Evolutionary conservation across 2,329 filamentous ascomycete genomes (phyloP).

Genomic region (Cadophora sp.): DNA sequence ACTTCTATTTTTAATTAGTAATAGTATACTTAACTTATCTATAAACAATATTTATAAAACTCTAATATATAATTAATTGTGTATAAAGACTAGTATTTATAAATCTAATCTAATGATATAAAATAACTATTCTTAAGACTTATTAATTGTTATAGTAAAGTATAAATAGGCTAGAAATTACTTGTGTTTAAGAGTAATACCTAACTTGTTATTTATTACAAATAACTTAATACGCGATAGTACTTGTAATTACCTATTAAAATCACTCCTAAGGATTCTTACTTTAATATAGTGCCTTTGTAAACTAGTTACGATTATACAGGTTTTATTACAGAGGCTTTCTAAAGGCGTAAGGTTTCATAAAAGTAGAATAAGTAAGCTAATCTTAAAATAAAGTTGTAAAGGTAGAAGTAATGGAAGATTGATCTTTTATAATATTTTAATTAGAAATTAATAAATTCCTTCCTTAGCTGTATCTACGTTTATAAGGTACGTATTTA

Average conservation of each 20-base stretch:
- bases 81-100: too few relatives aligned
- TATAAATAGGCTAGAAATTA: neutral
- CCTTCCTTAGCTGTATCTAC: neutral
- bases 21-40: neutral
- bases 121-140: too few relatives aligned
- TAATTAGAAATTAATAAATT: neutral
- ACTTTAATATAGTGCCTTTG: too few relatives aligned
- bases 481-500: neutral
- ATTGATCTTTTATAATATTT: neutral
- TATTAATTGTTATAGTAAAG: neutral
- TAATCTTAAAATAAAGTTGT: neutral
- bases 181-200: neutral
- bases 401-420: neutral
- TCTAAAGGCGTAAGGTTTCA: neutral
- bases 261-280: neutral
- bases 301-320: neutral
- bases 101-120: too few relatives aligned
- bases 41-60: too few relatives aligned
- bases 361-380: neutral
- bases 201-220: neutral
- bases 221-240: neutral
- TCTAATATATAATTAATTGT: too few relatives aligned
- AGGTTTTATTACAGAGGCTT: neutral
- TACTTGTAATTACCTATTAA: neutral
- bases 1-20: neutral